Evolutionary conservation across 805 yeast species (phyloP).

Genomic region (Candida ficus): DNA sequence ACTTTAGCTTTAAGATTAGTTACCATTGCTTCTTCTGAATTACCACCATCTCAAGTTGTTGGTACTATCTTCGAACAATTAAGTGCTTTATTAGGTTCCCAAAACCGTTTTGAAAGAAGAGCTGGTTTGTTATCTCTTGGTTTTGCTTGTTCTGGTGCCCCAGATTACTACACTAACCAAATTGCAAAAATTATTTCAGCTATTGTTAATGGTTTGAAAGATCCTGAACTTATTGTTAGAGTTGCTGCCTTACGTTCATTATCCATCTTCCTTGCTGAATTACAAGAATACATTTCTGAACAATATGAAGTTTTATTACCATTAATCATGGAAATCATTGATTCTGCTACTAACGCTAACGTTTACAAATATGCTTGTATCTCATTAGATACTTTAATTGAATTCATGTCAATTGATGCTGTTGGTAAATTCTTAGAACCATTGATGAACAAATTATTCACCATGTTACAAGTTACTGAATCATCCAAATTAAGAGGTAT

Average conservation of each 20-base stretch:
- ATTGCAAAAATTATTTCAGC: slow-evolving; percentile 68
- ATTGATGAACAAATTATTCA: slow-evolving; percentile 82
- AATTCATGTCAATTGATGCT: slow-evolving; percentile 84
- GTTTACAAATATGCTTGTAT: slow-evolving; percentile 87
- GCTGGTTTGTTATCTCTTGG: slow-evolving; percentile 82
- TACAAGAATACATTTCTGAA: slow-evolving; percentile 80
- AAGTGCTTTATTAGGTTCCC: slow-evolving; percentile 50
- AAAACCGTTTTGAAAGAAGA: slow-evolving; percentile 76
- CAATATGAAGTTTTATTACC: slow-evolving; percentile 82
- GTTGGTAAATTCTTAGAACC: slow-evolving; percentile 79
- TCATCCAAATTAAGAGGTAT: slow-evolving; percentile 69
- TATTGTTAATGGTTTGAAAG: slow-evolving; percentile 72
- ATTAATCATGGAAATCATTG: slow-evolving; percentile 79
- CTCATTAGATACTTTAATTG: slow-evolving; percentile 88
- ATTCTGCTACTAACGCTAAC: slow-evolving; percentile 74
- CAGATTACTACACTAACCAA: slow-evolving; percentile 81
- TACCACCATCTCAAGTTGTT: slow-evolving; percentile 92
- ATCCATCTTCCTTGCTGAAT: slow-evolving; percentile 71
- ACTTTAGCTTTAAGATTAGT: slow-evolving; percentile 75
- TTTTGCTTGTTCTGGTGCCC: slow-evolving; percentile 86
- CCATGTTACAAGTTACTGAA: slow-evolving; percentile 71
- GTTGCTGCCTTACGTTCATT: slow-evolving; percentile 83
- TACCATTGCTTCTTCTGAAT: slow-evolving; percentile 69
- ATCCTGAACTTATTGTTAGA: slow-evolving; percentile 66
- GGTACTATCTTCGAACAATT: slow-evolving; percentile 68